Evolutionary conservation across 2,329 filamentous ascomycete genomes (phyloP).

Genomic region (Zasmidium angulare): DNA sequence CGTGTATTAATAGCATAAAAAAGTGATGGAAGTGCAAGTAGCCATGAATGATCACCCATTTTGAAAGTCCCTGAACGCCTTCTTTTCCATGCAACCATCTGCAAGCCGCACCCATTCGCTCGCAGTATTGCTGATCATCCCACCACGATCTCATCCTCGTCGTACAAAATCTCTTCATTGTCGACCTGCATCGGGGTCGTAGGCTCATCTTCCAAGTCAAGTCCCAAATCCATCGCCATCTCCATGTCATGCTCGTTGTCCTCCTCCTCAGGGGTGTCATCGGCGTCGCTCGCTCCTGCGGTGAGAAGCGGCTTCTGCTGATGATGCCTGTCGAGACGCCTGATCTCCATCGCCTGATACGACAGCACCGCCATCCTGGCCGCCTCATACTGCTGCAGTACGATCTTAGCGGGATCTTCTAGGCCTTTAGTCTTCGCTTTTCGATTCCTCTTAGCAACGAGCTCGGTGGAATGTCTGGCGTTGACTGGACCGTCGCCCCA

Average conservation of each 20-base stretch:
- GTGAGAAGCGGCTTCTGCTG: neutral
- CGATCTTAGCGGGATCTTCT: slow-evolving; percentile 10
- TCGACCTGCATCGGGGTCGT: neutral
- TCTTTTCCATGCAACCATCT: neutral
- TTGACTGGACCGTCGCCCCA: slow-evolving; percentile 9
- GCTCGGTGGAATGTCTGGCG: slow-evolving; percentile 6
- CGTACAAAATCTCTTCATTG: neutral
- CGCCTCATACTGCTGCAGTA: slow-evolving; percentile 10
- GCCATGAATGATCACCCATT: too few species aligned
- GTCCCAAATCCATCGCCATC: slow-evolving; percentile 49
- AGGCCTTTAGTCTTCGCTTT: slow-evolving; percentile 10
- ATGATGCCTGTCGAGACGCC: neutral
- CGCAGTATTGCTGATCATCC: neutral
- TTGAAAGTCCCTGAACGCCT: neutral
- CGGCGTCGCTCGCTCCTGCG: slow-evolving; percentile 55
- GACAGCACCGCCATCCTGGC: slow-evolving; percentile 1
- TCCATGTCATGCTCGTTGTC: slow-evolving; percentile 48
- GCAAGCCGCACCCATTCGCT: neutral
- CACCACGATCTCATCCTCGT: neutral
- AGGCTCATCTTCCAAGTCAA: neutral
- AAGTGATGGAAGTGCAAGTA: too few species aligned
- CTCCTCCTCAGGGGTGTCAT: too few species aligned
- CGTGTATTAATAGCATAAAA: neutral
- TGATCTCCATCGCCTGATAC: neutral
- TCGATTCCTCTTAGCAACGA: slow-evolving; percentile 7